Base-by-base conservation (phyloP, 2,329 filamentous ascomycete species). In the Chalaropsis ovoidea region DNA sequence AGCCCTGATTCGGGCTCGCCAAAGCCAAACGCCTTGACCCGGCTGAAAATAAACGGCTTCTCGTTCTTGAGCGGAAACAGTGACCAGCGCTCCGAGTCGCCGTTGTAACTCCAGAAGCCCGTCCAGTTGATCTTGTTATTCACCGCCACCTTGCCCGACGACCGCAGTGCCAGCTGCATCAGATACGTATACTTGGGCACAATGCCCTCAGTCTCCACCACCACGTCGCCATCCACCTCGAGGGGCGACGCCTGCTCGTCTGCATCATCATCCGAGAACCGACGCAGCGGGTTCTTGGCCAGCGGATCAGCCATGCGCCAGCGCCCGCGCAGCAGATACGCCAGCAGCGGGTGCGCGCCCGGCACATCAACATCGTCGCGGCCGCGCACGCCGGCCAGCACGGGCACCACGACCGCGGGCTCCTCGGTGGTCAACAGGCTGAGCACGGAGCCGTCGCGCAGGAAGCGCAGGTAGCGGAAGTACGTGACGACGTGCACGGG, bases 401-500 rank as follows among this genome's bases (percentile, higher is more conserved):
- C 82, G 65, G 91, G 89, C 0, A 99, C 90, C 13, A 97, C 89
- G 19, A 95, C 89, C n/a, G 81, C 76, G 0, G 94, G 94, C 72
- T 96, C 90, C 4, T 82, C 77, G 0, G 89, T 95, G 0, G 88
- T 90, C 43, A 95, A 81, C 1, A 99, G 81, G 64, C 86, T 90
- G 67, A 97, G 86, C 69, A 82, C 85, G 0, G 88, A 87, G 35
- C 94, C 94, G 74, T 97, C 90, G 27, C 91, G 88, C 77, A 94
- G 94, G 78, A 99, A 94, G 64, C 94, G 89, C 2, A 99, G 82
- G 76, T 97, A 99, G 67, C 94, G 90, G 77, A 95, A 99, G 77
- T 97, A 99, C 0, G 94, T 99, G 61, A 99, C 91, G 67, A 97
- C 95, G 73, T 95, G 91, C 43, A 97, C 87, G 8, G 92, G 92